Evolutionary conservation across 2,329 filamentous ascomycete genomes (phyloP), one percentile per base, ranked within the genome.

Genomic region (Neopestalotiopsis sp.): DNA sequence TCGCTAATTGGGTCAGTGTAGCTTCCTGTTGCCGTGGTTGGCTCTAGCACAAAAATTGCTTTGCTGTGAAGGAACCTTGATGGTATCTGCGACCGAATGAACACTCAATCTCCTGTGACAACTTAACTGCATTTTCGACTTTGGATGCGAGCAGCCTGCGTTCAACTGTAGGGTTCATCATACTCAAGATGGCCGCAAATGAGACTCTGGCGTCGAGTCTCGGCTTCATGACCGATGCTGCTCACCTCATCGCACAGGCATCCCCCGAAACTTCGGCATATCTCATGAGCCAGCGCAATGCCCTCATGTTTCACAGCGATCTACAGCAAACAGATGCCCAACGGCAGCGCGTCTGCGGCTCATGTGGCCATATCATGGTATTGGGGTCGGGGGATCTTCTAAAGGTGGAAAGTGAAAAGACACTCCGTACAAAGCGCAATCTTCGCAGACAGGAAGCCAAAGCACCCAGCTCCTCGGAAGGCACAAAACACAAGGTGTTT

Each of bases 291-390:
- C 81, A 83, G 67, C 84, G 86, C 68, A 84, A 84, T 71, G 78
- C 81, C 10, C 76, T 90, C 14, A 81, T 89, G 73, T 81, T 83
- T 61, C 79, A 84, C 65, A 80, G 86, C 71, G 81, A 83, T 58
- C 71, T 87, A 6, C 72, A 79, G 7, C 77, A 79, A 64, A 79
- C 84, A 10, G 85, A 88, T 20, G 74, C 81, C n/a, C 85, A 89
- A 70, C 81, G 82, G 65, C 85, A 89, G 71, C 86, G 85, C 68
- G 80, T 85, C 30, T 92, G 90, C 77, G 83, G 81, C 63, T 84
- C 84, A 65, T 92, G 90, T 74, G 90, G 90, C 17, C 84, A 86
- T 70, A 88, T 91, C 53, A 84, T 90, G 80, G 80, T 90, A 4
- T 80, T 83, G 1, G 88, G 89, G 0, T 83, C 84, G 9, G 81